Evolutionary conservation across 306 rosid species (phyloP).

Genomic region (Gillenia trifoliata): DNA sequence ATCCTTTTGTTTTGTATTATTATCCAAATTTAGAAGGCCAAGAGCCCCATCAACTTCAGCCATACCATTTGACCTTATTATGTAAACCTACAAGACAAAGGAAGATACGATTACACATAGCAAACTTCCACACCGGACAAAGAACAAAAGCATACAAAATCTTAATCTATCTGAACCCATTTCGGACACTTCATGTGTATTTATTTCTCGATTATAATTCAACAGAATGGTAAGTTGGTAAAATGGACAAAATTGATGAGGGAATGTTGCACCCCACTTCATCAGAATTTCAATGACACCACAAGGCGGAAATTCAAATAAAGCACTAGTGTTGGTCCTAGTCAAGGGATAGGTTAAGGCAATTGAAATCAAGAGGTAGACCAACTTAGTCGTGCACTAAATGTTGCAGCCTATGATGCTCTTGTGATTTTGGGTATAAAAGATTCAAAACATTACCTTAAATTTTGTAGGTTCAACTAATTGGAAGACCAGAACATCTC

Average conservation of each 20-base stretch:
- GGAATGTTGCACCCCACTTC: neutral
- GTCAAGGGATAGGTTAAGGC: neutral
- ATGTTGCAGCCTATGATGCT: neutral
- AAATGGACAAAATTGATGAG: neutral
- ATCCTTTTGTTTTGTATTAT: slow-evolving; percentile 31
- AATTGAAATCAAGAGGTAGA: neutral
- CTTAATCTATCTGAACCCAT: neutral
- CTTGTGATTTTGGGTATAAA: neutral
- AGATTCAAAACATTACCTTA: slow-evolving; percentile 44
- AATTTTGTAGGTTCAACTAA: slow-evolving; percentile 76
- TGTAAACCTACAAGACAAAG: slow-evolving; percentile 48
- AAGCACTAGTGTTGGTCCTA: neutral
- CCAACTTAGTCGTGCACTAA: neutral
- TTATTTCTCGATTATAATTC: neutral
- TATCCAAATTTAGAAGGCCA: slow-evolving; percentile 40
- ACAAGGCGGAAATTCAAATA: neutral
- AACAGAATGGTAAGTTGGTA: neutral
- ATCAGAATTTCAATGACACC: neutral
- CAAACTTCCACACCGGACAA: neutral
- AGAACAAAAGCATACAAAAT: neutral
- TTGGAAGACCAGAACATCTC: slow-evolving; percentile 83
- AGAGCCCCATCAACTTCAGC: slow-evolving; percentile 61
- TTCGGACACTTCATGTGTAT: neutral
- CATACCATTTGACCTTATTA: slow-evolving; percentile 47
- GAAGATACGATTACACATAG: neutral